These are phyloP conservation scores for Cryptosporidium andersoni DNA, from an alignment of 169 alveolate genomes.

Conservation along the genomic window DNA sequence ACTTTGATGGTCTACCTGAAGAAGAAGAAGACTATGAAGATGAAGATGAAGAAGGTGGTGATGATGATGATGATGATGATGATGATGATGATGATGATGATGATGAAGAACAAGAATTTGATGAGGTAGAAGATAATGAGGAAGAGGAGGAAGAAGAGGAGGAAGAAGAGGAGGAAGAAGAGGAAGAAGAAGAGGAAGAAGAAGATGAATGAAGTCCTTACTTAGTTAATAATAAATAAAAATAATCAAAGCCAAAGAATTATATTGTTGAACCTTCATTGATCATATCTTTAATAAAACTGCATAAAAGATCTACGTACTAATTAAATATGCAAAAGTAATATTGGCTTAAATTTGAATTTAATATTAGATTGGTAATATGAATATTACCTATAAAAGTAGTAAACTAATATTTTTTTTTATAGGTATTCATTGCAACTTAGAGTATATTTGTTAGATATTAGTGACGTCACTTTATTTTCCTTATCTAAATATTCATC, in stretches of 20 bases:
- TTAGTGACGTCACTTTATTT: no score
- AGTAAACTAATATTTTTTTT: no score
- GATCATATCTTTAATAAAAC: background rate
- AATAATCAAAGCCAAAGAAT: no score
- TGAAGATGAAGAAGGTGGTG: conserved; percentile 62
- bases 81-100: conserved; percentile 65
- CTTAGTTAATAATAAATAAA: no score
- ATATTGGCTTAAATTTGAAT: no score
- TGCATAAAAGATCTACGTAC: background rate
- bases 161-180: conserved; percentile 55
- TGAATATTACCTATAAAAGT: no score
- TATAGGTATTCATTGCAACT: no score
- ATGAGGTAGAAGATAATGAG: conserved; percentile 41
- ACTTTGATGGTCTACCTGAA: conserved; percentile 66
- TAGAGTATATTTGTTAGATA: no score
- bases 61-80: conserved; percentile 40
- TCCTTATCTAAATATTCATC: no score
- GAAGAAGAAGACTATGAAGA: conserved; percentile 68
- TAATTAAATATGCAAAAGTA: background rate
- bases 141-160: conserved; percentile 63
- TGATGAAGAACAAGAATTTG: conserved; percentile 61
- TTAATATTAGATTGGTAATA: no score
- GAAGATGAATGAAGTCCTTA: conserved; percentile 13
- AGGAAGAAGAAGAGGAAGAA: conserved; percentile 61
- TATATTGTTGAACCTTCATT: no score